Conservation (phyloP, 805 yeast species). For the Suhomyces kilbournensis region DNA sequence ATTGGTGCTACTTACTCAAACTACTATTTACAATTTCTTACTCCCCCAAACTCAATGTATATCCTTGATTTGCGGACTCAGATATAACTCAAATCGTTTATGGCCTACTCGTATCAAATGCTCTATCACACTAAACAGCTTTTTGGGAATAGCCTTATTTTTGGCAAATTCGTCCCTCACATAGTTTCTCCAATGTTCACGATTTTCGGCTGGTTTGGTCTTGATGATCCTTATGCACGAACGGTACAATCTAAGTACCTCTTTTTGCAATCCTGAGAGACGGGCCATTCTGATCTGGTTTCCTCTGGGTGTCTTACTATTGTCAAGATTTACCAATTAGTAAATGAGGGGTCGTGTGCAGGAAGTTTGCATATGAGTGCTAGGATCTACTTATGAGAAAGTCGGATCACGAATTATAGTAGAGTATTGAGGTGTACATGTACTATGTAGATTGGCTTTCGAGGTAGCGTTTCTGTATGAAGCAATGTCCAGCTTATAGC, state of each 20-base stretch:
- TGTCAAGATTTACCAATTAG: neutral
- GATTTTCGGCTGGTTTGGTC: slow-evolving; percentile 48
- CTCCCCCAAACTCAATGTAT: slow-evolving; percentile 33
- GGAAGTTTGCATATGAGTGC: neutral
- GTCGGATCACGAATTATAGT: neutral
- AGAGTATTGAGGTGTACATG: neutral
- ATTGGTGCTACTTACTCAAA: neutral
- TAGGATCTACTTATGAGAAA: no score
- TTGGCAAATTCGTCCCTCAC: slow-evolving; percentile 63
- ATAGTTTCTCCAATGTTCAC: slow-evolving; percentile 41
- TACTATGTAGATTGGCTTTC: neutral
- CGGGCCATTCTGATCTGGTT: slow-evolving; percentile 26
- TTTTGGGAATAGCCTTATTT: slow-evolving; percentile 56
- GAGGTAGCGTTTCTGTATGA: no score
- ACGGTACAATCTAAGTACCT: slow-evolving; percentile 50
- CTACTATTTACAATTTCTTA: neutral
- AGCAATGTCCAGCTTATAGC: no score
- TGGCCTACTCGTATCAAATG: slow-evolving; percentile 76
- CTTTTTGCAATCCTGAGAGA: slow-evolving; percentile 43
- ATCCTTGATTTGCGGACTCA: slow-evolving; percentile 68
- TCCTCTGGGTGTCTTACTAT: neutral
- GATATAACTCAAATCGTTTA: slow-evolving; percentile 67
- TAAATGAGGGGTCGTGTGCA: neutral
- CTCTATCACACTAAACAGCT: slow-evolving; percentile 83
- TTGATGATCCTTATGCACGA: slow-evolving; percentile 44